These are phyloP conservation scores for Rubus idaeus DNA, from an alignment of 306 rosid genomes.

Conservation along the genomic window DNA sequence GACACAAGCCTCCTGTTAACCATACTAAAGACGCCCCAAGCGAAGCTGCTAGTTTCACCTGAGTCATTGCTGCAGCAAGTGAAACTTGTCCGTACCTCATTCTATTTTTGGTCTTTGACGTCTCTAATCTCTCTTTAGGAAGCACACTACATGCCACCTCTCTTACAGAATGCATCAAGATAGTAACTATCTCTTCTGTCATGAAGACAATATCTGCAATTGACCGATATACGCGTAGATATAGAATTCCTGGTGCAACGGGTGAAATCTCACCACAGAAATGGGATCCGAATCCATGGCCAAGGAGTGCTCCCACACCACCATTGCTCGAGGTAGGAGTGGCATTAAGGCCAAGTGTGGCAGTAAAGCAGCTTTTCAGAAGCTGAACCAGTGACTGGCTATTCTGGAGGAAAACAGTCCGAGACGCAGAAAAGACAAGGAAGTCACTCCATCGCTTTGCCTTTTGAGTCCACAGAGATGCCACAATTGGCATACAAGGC, in stretches of 20 bases:
- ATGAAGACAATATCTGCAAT: constrained; percentile 63
- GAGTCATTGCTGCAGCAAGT: constrained; percentile 66
- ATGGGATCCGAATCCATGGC: constrained; percentile 83
- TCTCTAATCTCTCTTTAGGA: constrained; percentile 48
- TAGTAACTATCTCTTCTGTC: constrained; percentile 71
- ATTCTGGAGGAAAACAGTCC: constrained; percentile 91
- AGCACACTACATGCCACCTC: constrained; percentile 52
- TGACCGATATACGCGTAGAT: constrained; percentile 70
- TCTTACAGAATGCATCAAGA: constrained; percentile 78
- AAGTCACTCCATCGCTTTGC: constrained; percentile 94
- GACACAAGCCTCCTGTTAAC: constrained; percentile 73
- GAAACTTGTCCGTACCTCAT: constrained; percentile 63
- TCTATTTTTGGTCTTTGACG: constrained; percentile 47
- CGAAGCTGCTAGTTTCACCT: constrained; percentile 85
- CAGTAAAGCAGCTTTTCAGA: constrained; percentile 88
- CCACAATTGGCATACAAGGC: constrained; percentile 99
- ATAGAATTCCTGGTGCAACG: constrained; percentile 91
- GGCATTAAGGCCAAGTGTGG: constrained; percentile 74
- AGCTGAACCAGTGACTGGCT: constrained; percentile 75
- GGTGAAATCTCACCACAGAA: constrained; percentile 77
- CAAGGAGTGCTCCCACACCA: constrained; percentile 87
- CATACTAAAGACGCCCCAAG: constrained; percentile 88
- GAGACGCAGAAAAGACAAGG: constrained; percentile 85
- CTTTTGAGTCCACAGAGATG: constrained; percentile 97
- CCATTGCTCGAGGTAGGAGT: constrained; percentile 66